Base-by-base conservation (phyloP, 495 filamentous ascomycete species). In the Aspergillus saccharolyticus region DNA sequence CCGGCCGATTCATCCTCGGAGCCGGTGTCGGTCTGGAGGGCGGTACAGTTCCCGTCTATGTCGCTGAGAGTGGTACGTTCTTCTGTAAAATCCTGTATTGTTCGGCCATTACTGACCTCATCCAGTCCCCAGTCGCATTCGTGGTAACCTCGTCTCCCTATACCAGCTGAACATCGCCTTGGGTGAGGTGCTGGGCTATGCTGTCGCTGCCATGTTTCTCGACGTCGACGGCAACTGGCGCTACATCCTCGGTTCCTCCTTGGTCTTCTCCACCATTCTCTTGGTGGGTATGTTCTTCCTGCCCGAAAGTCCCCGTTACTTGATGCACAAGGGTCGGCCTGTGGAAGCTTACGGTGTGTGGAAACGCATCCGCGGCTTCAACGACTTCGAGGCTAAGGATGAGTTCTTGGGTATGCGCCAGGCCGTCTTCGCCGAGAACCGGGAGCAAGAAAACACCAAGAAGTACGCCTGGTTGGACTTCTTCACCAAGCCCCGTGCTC, bases 161-260 rank as follows among this genome's bases (percentile, higher is more conserved):
- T 85, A 85, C 58, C 83, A 86, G 60, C 76, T 85, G 65, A 84
- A 83, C 66, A 85, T 86, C 49, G 83, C 83, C 1, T 65, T 86
- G 0, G 83, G 83, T 46, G 81, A 85, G 64, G 81, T 86, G 22
- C 69, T 85, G 17, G 83, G 83, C 12, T 85, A 85, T 58, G 83
- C 78, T 15, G 77, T 85, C 14, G 82, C 81, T 0, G 83, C 81
- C 47, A 84, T 86, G 28, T 85, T 85, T 62, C 68, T 84, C 57
- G 70, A 73, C 42, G 80, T 86, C 52, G 53, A 61, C 8, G 83
- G 83, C 53, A 83, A 80, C 72, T 86, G 83, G 83, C 75, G 83
- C 24, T 86, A 80, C 59, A 85, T 85, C 55, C 77, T 85, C n/a
- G 83, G 83, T 7, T 83, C 80, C 2, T 84, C 82, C 0, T 70